Evolutionary conservation across 805 yeast species (phyloP), one percentile per base, ranked within the genome.

Genomic region (Diddensiella transvaalensis): DNA sequence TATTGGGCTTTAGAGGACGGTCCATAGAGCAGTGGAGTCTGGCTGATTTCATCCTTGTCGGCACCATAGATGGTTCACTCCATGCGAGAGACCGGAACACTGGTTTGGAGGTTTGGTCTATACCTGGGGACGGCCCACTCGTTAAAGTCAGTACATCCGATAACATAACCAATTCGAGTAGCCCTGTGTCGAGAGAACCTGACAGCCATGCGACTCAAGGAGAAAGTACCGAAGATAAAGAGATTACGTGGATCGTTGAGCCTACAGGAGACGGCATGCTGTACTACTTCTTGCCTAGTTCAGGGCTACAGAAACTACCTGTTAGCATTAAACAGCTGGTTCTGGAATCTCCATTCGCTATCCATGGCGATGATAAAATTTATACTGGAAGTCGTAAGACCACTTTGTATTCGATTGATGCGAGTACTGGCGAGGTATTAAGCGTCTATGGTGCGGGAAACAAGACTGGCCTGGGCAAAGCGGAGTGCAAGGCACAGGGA

Each of bases 341-440:
- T 0, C 63, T 79, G 51, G 84, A 87, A 54, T 85, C 96, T 1
- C 99, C 99, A 0, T 87, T 91, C 64, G 83, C 93, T 2, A 66
- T 87, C 2, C 86, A 82, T 54, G 78, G 74, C 44, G 83, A 78
- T 57, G 93, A 88, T 61, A 87, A 86, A 58, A 78, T 88, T 2
- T 93, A 89, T 66, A 90, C 97, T 0, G 99, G 99, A 2, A 73
- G 82, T 3, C 72, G 93, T 49, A 78, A 75, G 44, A 81, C 98
- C 0, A 80, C 88, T 0, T 73, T 93, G 50, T 85, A 82, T 59
- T 78, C 87, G 2, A 74, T 91, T 19, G 81, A 90, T 63, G 76
- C 87, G 2, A 68, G 70, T 22, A 83, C 86, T 0, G 99, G 99
- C 1, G 79, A 82, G 51, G 71, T 91, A 6, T 53, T 85, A 2